Evolutionary conservation across 2,329 filamentous ascomycete genomes (phyloP), one percentile per base, ranked within the genome.

Genomic region (Aspergillus pseudoterreus): DNA sequence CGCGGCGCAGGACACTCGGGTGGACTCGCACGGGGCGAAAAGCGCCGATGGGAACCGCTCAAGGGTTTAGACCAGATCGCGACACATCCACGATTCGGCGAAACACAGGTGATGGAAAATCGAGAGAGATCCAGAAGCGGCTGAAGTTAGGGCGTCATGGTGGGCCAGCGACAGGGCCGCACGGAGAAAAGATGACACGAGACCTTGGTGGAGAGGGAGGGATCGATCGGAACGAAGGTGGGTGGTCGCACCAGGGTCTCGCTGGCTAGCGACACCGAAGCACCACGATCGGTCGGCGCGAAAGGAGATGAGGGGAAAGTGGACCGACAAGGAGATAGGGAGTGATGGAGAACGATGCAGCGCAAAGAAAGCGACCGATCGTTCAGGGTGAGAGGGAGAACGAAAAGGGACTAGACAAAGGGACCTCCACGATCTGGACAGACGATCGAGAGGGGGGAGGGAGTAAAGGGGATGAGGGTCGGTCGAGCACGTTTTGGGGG

Each of bases 131-230:
- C 49, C 47, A 52, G 33, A 48, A 49, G 51, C 36, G 48, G 36
- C 14, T 38, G 47, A 45, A 42, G 52, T 58, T 60, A 63, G 55
- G 59, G 56, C 55, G 57, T 59, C 60, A 63, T 63, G 57, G 51
- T 59, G 57, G 57, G 56, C 54, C 58, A 57, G 50, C 43, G 51
- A 53, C 39, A 55, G 45, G 58, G 56, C 58, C 57, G 56, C 50
- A 52, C 49, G 57, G 54, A 57, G 53, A 53, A 50, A 52, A 54
- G 47, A 59, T 53, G 56, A 55, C 51, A 60, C 53, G 50, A 57
- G 54, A 56, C 49, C 38, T 47, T n/a, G 47, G 49, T 54, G 54
- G 50, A 57, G 51, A 52, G 54, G 46, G 47, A 49, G 51, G 51
- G 55, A 58, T 55, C 51, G 55, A 56, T 53, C 56, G 58, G 52